Evolutionary conservation across 495 filamentous ascomycete species (phyloP), one percentile per base, ranked within the genome.

Genomic region (Lepidopterella palustris): DNA sequence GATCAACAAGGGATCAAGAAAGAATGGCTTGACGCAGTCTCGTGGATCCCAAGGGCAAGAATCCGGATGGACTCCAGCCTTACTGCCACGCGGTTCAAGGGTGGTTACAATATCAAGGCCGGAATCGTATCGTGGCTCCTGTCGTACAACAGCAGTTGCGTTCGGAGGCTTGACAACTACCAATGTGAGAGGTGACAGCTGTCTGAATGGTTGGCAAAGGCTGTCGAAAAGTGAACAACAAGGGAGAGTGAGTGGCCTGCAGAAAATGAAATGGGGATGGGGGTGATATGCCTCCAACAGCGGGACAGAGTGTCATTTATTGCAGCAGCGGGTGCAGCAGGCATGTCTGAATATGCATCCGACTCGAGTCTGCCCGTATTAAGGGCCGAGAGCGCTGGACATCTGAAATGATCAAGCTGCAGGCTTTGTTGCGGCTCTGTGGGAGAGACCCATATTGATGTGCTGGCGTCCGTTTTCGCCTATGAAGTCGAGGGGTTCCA

Each of bases 401-500:
- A 49, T 66, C 35, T 57, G 11, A 64, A 58, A 68, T 65, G 63
- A 60, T 61, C 57, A 63, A 56, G 48, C 61, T 71, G 69, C 69
- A 59, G 58, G 69, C 67, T 40, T 61, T 67, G 68, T 65, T 70
- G 69, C 69, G 67, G 69, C 67, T 70, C 69, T 66, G 64, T 63
- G 60, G 45, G 59, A 66, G 61, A 67, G 68, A 63, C 69, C 70
- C 65, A 69, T 67, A 68, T 78, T 88, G 90, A 90, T 96, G 90
- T 84, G 90, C 79, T 96, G 90, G 90, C 90, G 86, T 85, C 74
- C 78, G 78, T 88, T 80, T 77, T 84, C 82, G 79, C 90, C 89
- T 93, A 86, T 69, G 57, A 59, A 61, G 50, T 45, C 35, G 29
- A 2, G 51, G 57, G 63, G 63, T 62, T 62, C 68, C 60, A 71